These are phyloP conservation scores for Tetrapisispora phaffii DNA, from an alignment of 805 yeast genomes.

Conservation along the genomic window DNA sequence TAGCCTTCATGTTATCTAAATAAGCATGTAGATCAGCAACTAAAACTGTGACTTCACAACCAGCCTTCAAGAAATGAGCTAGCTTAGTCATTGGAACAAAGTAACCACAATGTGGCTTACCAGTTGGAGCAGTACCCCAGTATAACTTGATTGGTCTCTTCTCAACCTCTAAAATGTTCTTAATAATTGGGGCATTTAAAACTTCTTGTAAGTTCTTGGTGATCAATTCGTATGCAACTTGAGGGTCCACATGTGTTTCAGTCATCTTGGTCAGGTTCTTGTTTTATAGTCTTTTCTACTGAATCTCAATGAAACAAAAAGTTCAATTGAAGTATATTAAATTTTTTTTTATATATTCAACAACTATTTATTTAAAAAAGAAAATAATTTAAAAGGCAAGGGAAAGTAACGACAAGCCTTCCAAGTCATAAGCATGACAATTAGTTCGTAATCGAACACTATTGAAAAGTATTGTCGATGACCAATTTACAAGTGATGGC, in stretches of 20 bases:
- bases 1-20: slow-evolving; percentile 96
- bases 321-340: too few species aligned
- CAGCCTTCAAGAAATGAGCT: slow-evolving; percentile 91
- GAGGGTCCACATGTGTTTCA: slow-evolving; percentile 35
- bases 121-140: slow-evolving; percentile 99
- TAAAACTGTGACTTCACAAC: slow-evolving; percentile 85
- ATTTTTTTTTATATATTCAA: too few species aligned
- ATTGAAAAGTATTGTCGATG: too few species aligned
- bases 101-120: slow-evolving; percentile 97
- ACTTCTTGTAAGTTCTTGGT: slow-evolving; percentile 87
- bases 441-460: too few species aligned
- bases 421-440: too few species aligned
- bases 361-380: too few species aligned
- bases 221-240: slow-evolving; percentile 61
- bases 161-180: slow-evolving; percentile 68
- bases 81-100: slow-evolving; percentile 95
- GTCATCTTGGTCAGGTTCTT: not conserved
- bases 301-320: not conserved
- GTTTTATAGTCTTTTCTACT: not conserved
- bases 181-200: slow-evolving; percentile 77
- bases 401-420: too few species aligned
- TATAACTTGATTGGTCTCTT: slow-evolving; percentile 77
- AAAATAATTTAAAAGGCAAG: too few species aligned
- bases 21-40: slow-evolving; percentile 95
- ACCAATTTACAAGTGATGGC: too few species aligned